A percentile compares a stretch with the other conserved stretches of the same genome.
phyloP scores from a whole-genome alignment of 164 flowering plant species.

The Protea cynaroides region DNA sequence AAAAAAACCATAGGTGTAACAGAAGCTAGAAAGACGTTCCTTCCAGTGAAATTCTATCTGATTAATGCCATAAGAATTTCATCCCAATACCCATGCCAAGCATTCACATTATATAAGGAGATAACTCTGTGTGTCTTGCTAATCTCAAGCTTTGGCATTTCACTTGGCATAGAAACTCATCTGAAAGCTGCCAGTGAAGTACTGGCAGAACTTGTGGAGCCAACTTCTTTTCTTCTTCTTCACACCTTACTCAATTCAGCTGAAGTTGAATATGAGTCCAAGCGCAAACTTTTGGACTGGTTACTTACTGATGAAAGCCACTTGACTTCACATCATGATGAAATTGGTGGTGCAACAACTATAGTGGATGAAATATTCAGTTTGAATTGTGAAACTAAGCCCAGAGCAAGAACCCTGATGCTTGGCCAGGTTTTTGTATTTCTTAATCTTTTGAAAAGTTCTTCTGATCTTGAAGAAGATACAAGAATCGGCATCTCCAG shows the following conservation, averaged over 20 bases:
- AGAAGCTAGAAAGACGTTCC: constrained; percentile 73
- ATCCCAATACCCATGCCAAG: constrained; percentile 57
- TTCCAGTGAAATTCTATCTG: constrained; percentile 83
- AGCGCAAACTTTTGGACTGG: constrained; percentile 60
- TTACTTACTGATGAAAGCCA: constrained; percentile 35
- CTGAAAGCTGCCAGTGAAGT: constrained; percentile 55
- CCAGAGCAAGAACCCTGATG: constrained; percentile 24
- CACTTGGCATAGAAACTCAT: constrained; percentile 40
- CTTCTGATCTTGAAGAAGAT: constrained; percentile 53
- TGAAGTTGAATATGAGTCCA: constrained; percentile 41
- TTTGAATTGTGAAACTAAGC: constrained; percentile 30
- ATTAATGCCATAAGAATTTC: constrained; percentile 70
- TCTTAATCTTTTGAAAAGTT: constrained; percentile 51
- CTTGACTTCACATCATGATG: constrained; percentile 12
- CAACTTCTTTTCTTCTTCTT: constrained; percentile 56
- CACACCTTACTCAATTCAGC: constrained; percentile 57
- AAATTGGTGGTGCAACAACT: constrained; percentile 9
- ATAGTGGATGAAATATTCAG: constrained; percentile 37
- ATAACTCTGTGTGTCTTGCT: constrained; percentile 43
- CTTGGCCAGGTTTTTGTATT: constrained; percentile 55
- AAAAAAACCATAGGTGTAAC: constrained; percentile 38
- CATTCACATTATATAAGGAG: constrained; percentile 46
- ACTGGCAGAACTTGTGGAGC: constrained; percentile 63
- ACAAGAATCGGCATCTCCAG: constrained; percentile 34
- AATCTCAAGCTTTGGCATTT: constrained; percentile 48